These are phyloP conservation scores for Malus hybrid DNA, from an alignment of 331 rosid genomes.

Conservation along the genomic window DNA sequence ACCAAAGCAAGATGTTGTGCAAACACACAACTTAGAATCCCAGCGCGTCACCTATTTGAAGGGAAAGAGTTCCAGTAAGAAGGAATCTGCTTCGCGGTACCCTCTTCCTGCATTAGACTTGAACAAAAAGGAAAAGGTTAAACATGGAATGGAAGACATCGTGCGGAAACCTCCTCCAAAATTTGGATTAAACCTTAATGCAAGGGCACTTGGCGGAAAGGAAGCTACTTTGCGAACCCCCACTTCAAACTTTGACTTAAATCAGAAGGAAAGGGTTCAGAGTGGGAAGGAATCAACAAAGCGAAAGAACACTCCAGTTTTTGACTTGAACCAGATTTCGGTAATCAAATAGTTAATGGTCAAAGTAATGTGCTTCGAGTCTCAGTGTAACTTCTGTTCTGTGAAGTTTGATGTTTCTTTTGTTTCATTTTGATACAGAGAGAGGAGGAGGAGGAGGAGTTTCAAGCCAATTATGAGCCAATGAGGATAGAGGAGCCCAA, in stretches of 20 bases:
- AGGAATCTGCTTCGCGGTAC: slow-evolving; percentile 27
- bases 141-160: slow-evolving; percentile 29
- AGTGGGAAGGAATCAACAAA: slow-evolving; percentile 14
- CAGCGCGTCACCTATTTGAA: slow-evolving; percentile 30
- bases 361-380: background rate
- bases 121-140: slow-evolving; percentile 39
- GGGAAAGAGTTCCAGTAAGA: slow-evolving; percentile 44
- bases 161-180: slow-evolving; percentile 32
- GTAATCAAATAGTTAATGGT: slow-evolving; percentile 28
- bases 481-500: slow-evolving; percentile 57
- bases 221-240: slow-evolving; percentile 43
- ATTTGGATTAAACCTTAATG: slow-evolving; percentile 57
- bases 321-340: slow-evolving; percentile 97
- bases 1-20: slow-evolving; percentile 28
- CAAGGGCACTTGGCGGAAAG: slow-evolving; percentile 45
- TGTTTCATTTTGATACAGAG: slow-evolving; percentile 27
- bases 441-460: slow-evolving; percentile 85
- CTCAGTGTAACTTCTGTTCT: slow-evolving; percentile 1
- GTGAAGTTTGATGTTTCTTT: slow-evolving; percentile 7
- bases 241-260: slow-evolving; percentile 12
- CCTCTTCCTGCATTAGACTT: slow-evolving; percentile 14
- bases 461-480: slow-evolving; percentile 42
- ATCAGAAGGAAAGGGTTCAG: slow-evolving; percentile 15
- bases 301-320: slow-evolving; percentile 36
- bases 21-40: slow-evolving; percentile 29